A percentile compares a stretch with the other conserved stretches of the same genome.
These are phyloP conservation scores for Neurospora tetrasperma DNA, from an alignment of 495 filamentous ascomycete genomes.

Conservation along the genomic window DNA sequence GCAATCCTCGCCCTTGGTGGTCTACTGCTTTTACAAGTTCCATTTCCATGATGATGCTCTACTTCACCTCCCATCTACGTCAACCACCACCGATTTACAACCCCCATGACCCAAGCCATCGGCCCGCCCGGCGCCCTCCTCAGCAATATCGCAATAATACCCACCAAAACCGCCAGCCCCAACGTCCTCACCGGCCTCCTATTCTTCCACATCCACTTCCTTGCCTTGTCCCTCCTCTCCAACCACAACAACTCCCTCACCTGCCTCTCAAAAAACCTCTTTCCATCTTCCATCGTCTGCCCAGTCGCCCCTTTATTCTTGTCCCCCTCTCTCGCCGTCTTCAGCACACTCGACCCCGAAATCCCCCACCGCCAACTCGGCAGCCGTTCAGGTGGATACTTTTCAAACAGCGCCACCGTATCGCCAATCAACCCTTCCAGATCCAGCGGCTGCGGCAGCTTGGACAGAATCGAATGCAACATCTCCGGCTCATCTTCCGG, in stretches of 20 bases:
- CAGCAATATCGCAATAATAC: conserved; percentile 37
- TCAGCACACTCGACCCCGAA: conserved; percentile 67
- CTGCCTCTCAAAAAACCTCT: conserved; percentile 54
- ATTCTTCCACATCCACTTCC: conserved; percentile 48
- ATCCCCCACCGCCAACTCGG: conserved; percentile 57
- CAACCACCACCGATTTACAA: conserved; percentile 10
- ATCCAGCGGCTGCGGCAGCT: conserved; percentile 75
- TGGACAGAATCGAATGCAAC: conserved; percentile 79
- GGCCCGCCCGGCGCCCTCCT: conserved; percentile 22
- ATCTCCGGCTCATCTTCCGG: conserved; percentile 84
- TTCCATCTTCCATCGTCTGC: conserved; percentile 11
- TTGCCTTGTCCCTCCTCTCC: conserved; percentile 45
- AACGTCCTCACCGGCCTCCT: conserved; percentile 45
- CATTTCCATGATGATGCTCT: not conserved
- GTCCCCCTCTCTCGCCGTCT: conserved; percentile 51
- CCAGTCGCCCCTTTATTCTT: not conserved
- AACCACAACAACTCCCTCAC: conserved; percentile 52
- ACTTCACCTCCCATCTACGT: conserved; percentile 2
- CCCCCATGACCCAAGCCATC: conserved; percentile 10
- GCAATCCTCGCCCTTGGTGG: not conserved
- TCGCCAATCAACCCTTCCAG: conserved; percentile 63
- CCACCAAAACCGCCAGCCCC: conserved; percentile 55
- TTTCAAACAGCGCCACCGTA: conserved; percentile 50
- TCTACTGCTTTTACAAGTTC: not conserved
- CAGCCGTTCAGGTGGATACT: conserved; percentile 64